A percentile compares a stretch with the other conserved stretches of the same genome.
Evolutionary conservation across 257 asterid species (phyloP).

Genomic region (Fraxinus excelsior): DNA sequence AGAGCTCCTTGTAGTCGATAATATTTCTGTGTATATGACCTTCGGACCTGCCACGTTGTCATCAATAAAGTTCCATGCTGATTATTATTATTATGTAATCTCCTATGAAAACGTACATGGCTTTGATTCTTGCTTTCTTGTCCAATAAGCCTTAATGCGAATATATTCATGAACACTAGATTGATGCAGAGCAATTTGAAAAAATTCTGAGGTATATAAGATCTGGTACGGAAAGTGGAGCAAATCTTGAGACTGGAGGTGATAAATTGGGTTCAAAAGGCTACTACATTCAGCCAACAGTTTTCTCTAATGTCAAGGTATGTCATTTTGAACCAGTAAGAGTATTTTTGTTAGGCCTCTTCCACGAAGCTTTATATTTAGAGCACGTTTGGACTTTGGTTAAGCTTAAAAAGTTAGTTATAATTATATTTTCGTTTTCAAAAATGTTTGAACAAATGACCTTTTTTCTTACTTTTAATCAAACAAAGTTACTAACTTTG

Average conservation of each 20-base stretch:
- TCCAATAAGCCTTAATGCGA: conserved; percentile 15
- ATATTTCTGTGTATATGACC: neutral
- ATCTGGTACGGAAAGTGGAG: conserved; percentile 72
- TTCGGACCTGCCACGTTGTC: neutral
- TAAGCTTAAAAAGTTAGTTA: neutral
- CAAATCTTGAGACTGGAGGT: conserved; percentile 90
- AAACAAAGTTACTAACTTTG: neutral
- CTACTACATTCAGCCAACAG: conserved; percentile 83
- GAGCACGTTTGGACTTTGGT: no score
- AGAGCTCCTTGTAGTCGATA: neutral
- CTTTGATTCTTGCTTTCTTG: conserved; percentile 10
- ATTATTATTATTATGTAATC: neutral
- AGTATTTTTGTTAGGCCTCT: neutral
- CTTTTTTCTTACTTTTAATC: neutral
- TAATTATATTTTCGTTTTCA: neutral
- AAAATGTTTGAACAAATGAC: no score
- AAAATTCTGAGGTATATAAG: conserved; percentile 72
- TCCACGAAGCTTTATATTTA: neutral
- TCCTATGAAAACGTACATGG: neutral
- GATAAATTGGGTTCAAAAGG: conserved; percentile 64
- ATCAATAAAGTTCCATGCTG: neutral
- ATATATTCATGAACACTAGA: conserved; percentile 37
- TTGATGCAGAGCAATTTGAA: conserved; percentile 69
- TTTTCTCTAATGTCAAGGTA: conserved; percentile 89
- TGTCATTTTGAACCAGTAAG: neutral